Base-by-base conservation (phyloP, 805 yeast species). In the Candida lessepsii region DNA sequence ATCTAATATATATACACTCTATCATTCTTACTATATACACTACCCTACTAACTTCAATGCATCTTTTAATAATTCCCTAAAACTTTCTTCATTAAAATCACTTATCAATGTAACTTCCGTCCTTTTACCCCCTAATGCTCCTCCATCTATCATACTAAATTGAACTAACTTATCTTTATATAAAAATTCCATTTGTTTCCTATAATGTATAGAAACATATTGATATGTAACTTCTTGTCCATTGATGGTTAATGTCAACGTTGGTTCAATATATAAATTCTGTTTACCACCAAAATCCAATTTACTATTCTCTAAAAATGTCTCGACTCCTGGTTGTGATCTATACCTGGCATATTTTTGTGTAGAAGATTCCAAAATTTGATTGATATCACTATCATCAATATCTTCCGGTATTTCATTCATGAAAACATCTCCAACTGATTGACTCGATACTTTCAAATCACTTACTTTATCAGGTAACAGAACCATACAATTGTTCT, bases 121-220 rank as follows among this genome's bases (percentile, higher is more conserved):
- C 18, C 67, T 59, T 42, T 79, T 61, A 1, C 84, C 84, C 9
- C 82, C 83, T 32, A 76, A 60, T 5, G 67, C 56, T 3, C 83
- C 84, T n/a, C 82, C 81, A 50, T 80, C 83, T 13, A 75, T 58
- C 13, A 67, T 53, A 29, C 71, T 63, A 39, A 67, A 63, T 45
- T 75, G 78, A 14, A 75, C 56, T 29, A 58, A 52, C 30, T 52
- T 53, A 11, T 60, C 65, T 10, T 59, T 59, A 39, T 53, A 67
- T n/a, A 55, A 45, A 41, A 75, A 63, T 37, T 70, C 72, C 25
- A 75, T 51, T 44, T 73, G 75, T 35, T 73, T 65, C 32, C 79
- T 57, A 52, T 69, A 67, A n/a, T 61, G 48, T 46, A 70, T 52
- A 37, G 63, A 58, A 31, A 73, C 64, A 46, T 73, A 75, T 35